phyloP scores from a whole-genome alignment of 257 asterid genomes.

The Solanum chiquidenum region DNA sequence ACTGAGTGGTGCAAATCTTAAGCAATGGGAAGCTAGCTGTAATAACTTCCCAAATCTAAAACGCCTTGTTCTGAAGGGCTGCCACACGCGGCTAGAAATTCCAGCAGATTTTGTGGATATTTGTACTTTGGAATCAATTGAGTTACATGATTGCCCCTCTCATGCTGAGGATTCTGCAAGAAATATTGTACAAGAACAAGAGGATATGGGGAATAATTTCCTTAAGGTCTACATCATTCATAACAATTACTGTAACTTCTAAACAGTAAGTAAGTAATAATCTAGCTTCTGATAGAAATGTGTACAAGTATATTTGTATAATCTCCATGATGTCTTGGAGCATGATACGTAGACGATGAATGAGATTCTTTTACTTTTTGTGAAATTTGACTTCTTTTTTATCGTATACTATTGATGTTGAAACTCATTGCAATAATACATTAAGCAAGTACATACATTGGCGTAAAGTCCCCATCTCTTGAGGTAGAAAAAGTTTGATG shows the following conservation, averaged over 20 bases:
- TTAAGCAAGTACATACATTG: too few species aligned
- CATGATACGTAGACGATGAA: too few species aligned
- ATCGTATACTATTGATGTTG: too few species aligned
- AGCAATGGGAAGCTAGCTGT: not conserved
- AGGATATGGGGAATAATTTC: not conserved
- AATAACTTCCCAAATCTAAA: not conserved
- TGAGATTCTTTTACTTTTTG: too few species aligned
- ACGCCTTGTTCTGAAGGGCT: not conserved
- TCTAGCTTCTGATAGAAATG: too few species aligned
- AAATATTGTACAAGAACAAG: not conserved
- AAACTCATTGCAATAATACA: too few species aligned
- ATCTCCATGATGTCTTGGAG: too few species aligned
- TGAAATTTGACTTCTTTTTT: too few species aligned
- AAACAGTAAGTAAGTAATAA: too few species aligned
- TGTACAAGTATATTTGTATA: too few species aligned
- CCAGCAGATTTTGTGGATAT: not conserved
- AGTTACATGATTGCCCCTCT: not conserved
- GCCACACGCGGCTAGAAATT: not conserved
- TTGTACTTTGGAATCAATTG: not conserved
- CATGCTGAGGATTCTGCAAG: not conserved
- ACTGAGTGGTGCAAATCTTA: not conserved
- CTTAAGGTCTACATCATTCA: not conserved
- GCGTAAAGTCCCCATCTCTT: not conserved
- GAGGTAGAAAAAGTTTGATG: not conserved
- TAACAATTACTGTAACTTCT: not conserved